Conservation (phyloP, 2,329 filamentous ascomycete species). For the Talaromyces sp. region DNA sequence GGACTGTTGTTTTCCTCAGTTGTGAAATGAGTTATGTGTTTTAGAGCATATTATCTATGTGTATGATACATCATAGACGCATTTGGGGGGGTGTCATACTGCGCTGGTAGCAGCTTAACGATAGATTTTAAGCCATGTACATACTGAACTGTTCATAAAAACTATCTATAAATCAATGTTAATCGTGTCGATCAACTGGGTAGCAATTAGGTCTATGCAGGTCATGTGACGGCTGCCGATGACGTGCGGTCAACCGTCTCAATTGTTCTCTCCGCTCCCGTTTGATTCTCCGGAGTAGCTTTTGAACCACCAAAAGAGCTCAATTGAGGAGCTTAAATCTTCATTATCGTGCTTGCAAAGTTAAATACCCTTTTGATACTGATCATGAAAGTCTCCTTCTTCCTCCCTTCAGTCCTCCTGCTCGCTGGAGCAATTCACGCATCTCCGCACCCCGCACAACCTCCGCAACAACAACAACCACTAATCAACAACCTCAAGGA, state of each 20-base stretch:
- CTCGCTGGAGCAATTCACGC: conserved; percentile 8
- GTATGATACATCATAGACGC: neutral
- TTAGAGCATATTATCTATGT: neutral
- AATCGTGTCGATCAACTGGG: neutral
- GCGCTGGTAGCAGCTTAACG: neutral
- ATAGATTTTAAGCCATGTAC: conserved; percentile 3
- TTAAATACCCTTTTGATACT: no score
- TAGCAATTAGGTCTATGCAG: neutral
- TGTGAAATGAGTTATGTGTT: neutral
- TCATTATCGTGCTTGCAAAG: neutral
- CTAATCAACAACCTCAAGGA: neutral
- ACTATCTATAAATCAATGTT: neutral
- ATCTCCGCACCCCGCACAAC: conserved; percentile 13
- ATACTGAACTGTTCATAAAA: neutral
- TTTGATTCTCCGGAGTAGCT: neutral
- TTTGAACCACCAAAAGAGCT: neutral
- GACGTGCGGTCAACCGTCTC: neutral
- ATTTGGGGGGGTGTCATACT: neutral
- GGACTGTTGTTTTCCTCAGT: conserved; percentile 38
- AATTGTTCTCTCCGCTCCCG: neutral
- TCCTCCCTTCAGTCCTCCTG: conserved; percentile 5
- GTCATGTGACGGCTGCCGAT: neutral
- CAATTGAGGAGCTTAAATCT: neutral
- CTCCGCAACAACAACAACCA: conserved; percentile 13
- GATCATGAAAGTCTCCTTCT: conserved; percentile 1